Evolutionary conservation across 495 filamentous ascomycete species (phyloP), one percentile per base, ranked within the genome.

Genomic region (Pyrenopolyporus hunteri): DNA sequence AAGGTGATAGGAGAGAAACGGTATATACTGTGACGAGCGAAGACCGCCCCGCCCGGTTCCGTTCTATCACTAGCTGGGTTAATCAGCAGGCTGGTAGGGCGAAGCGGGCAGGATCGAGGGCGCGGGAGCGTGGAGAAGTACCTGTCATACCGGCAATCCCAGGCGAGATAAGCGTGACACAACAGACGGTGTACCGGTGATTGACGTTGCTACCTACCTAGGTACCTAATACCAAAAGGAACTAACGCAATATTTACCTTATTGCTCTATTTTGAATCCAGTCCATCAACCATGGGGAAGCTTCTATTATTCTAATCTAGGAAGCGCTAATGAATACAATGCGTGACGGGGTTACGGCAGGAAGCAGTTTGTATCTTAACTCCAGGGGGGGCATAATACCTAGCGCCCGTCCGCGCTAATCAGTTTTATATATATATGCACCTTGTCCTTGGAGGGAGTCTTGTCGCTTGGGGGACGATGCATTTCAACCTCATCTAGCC

Each of bases 31-130:
- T 74, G 46, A 59, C 73, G n/a, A 78, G 74, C 51, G 74, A 78
- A 48, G 82, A 82, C 44, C 66, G 68, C 23, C 78, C 78, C 10
- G 76, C 84, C 11, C 77, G 79, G 13, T 88, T 86, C 64, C 78
- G 83, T 20, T 77, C 76, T 6, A 73, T 89, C 46, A 74, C 73
- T 39, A 83, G 80, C 10, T 89, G 86, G 86, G 85, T 89, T 2
- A 76, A 81, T 62, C 81, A 87, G 57, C 86, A 88, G 61, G 71
- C 70, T 22, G 74, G 73, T 1, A 71, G 78, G 1, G 64, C 77
- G 40, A 72, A 61, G 57, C 64, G 75, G 14, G 72, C 66, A 9
- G 67, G 69, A 45, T 68, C 72, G 32, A 67, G 67, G 9, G 64
- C 60, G 13, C 52, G 65, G 10, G 53, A 65, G 20, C 45, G 59